Percentiles rank a stretch among this genome's conserved stretches.
These are phyloP conservation scores for Cladosporium sp. DNA, from an alignment of 2,329 filamentous ascomycete species.

Conservation along the genomic window DNA sequence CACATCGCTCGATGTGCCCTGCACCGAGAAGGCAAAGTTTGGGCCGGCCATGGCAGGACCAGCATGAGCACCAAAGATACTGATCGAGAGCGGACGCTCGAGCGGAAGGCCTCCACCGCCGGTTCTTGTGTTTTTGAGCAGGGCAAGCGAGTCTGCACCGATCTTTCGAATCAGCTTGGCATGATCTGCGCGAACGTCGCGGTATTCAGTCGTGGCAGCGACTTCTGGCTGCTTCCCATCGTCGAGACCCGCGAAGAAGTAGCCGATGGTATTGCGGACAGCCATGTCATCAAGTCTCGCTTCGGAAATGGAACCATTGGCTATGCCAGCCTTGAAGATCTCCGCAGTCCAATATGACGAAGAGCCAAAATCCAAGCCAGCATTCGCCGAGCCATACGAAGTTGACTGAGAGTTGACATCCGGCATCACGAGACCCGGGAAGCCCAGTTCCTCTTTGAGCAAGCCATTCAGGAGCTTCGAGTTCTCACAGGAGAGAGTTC, in stretches of 20 bases:
- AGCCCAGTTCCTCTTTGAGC: slow-evolving; percentile 78
- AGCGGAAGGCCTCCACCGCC: slow-evolving; percentile 42
- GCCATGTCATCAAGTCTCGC: slow-evolving; percentile 57
- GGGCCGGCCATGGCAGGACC: slow-evolving; percentile 45
- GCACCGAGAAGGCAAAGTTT: slow-evolving; percentile 7
- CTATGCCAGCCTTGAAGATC: slow-evolving; percentile 51
- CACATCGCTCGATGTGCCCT: slow-evolving; percentile 4
- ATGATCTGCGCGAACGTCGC: slow-evolving; percentile 58
- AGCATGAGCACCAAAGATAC: slow-evolving; percentile 40
- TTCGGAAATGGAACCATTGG: slow-evolving; percentile 59
- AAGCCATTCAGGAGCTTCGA: slow-evolving; percentile 74
- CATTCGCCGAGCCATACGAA: slow-evolving; percentile 54
- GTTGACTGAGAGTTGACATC: slow-evolving; percentile 66
- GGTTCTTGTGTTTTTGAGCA: slow-evolving; percentile 43
- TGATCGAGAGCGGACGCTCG: slow-evolving; percentile 40
- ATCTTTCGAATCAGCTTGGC: slow-evolving; percentile 64
- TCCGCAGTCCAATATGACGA: slow-evolving; percentile 49
- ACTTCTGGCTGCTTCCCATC: slow-evolving; percentile 6
- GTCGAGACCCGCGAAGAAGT: slow-evolving; percentile 59
- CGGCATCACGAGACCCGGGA: slow-evolving; percentile 78
- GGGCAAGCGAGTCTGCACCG: slow-evolving; percentile 45
- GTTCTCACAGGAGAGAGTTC: slow-evolving; percentile 61
- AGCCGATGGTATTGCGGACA: slow-evolving; percentile 43
- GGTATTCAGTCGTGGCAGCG: slow-evolving; percentile 3
- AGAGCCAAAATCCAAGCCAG: slow-evolving; percentile 49